phyloP scores from a whole-genome alignment of 805 yeast genomes.

The Grigorovia yakushimaensis region DNA sequence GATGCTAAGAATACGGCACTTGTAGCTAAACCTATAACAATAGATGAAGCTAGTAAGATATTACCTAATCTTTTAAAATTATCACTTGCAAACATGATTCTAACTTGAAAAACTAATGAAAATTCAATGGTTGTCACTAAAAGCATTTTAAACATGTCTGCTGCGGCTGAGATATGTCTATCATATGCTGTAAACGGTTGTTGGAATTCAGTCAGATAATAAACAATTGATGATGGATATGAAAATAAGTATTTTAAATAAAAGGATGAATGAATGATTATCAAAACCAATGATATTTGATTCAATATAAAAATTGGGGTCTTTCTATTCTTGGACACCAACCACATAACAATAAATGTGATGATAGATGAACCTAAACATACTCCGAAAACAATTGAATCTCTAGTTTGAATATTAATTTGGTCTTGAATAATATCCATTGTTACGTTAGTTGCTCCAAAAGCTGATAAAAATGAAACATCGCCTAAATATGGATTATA shows the following conservation, averaged over 20 bases:
- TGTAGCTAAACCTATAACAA: constrained; percentile 42
- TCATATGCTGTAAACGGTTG: constrained; percentile 30
- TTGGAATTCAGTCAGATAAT: constrained; percentile 39
- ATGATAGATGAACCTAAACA: constrained; percentile 47
- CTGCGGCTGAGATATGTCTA: constrained; percentile 45
- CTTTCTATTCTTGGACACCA: constrained; percentile 41
- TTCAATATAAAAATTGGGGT: constrained; percentile 73
- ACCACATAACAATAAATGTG: constrained; percentile 37
- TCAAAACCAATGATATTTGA: constrained; percentile 44
- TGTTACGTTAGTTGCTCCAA: constrained; percentile 31
- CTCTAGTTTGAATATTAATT: constrained; percentile 27
- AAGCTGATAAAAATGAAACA: constrained; percentile 35
- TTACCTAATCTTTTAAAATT: constrained; percentile 36
- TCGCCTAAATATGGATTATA: constrained; percentile 20
- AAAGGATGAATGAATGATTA: constrained; percentile 52
- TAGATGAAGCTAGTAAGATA: constrained; percentile 31
- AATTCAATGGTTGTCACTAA: constrained; percentile 51
- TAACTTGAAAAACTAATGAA: constrained; percentile 63
- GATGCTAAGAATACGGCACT: constrained; percentile 49
- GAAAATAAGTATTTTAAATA: constrained; percentile 46
- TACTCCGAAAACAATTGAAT: constrained; percentile 43
- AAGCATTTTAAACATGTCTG: constrained; percentile 50
- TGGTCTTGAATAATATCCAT: constrained; percentile 36
- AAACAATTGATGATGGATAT: constrained; percentile 40
- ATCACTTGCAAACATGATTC: constrained; percentile 57